Conservation (phyloP, 441 rosid species). For the Euphorbia celastroides region DNA sequence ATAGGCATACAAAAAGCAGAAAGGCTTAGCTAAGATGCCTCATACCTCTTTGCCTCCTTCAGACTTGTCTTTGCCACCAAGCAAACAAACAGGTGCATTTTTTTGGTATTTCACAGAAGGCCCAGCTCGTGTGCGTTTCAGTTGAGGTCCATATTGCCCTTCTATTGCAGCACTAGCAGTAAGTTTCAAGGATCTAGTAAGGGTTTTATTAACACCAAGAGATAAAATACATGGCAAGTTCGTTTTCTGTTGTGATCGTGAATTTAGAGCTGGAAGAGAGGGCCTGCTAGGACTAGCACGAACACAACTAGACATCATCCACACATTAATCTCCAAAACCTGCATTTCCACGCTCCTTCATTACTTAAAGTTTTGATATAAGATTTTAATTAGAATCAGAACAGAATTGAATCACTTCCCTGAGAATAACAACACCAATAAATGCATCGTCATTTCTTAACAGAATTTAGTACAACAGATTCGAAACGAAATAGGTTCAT, state of each 20-base stretch:
- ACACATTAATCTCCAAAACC: constrained; percentile 14
- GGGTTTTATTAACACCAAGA: constrained; percentile 5
- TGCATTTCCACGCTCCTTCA: not conserved
- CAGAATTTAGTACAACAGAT: not conserved
- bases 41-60: constrained; percentile 36
- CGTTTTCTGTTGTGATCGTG: constrained; percentile 8
- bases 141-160: constrained; percentile 23
- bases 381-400: not conserved
- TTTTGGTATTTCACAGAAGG: constrained; percentile 23
- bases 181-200: constrained; percentile 22
- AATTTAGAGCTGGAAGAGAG: not conserved
- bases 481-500: not conserved
- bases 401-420: not conserved
- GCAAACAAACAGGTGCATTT: constrained; percentile 32
- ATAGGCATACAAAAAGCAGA: not conserved
- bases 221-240: constrained; percentile 4
- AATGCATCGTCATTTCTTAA: not conserved
- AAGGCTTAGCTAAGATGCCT: not conserved
- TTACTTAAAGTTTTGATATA: too few relatives aligned
- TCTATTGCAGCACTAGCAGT: constrained; percentile 17
- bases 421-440: not conserved
- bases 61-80: constrained; percentile 54
- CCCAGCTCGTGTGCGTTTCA: constrained; percentile 15
- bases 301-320: constrained; percentile 38
- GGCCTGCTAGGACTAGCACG: constrained; percentile 35